Conservation (phyloP, 305 asterid genomes). For the Fraxinus greggii region DNA sequence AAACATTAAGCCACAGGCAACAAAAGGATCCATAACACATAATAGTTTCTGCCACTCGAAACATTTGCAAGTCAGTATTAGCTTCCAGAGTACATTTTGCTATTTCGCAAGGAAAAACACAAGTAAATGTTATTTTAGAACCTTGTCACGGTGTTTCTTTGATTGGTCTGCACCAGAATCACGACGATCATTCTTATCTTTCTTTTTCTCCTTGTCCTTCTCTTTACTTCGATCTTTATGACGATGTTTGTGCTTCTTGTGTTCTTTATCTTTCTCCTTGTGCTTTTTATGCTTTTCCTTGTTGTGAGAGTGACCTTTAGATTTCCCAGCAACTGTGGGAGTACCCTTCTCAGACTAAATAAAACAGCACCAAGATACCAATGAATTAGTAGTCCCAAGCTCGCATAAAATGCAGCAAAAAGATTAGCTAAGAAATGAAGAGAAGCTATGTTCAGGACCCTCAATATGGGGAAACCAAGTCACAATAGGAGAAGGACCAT, state of each 20-base stretch:
- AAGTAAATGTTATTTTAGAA: conserved; percentile 1
- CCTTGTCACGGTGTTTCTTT: conserved; percentile 18
- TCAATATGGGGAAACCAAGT: background rate
- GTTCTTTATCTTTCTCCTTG: conserved; percentile 43
- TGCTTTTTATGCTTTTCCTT: conserved; percentile 41
- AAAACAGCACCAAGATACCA: conserved; percentile 16
- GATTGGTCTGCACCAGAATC: conserved; percentile 27
- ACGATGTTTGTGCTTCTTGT: conserved; percentile 40
- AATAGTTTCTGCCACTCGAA: conserved; percentile 2
- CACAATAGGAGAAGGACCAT: background rate
- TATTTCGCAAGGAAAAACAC: background rate
- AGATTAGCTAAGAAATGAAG: background rate
- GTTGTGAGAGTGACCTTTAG: conserved; percentile 31
- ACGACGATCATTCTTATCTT: conserved; percentile 25
- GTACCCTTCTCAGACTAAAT: conserved; percentile 39
- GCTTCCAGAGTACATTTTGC: conserved; percentile 11
- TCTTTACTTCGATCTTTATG: conserved; percentile 34
- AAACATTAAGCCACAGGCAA: background rate
- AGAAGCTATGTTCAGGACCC: background rate
- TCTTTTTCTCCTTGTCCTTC: conserved; percentile 42
- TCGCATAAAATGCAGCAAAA: conserved; percentile 3
- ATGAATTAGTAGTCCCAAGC: conserved; percentile 5
- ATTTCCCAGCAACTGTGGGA: conserved; percentile 37
- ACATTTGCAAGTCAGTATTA: conserved; percentile 3
- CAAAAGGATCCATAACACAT: background rate